Base-by-base conservation (phyloP, 495 filamentous ascomycete species). In the Hypoxylon fragiforme region DNA sequence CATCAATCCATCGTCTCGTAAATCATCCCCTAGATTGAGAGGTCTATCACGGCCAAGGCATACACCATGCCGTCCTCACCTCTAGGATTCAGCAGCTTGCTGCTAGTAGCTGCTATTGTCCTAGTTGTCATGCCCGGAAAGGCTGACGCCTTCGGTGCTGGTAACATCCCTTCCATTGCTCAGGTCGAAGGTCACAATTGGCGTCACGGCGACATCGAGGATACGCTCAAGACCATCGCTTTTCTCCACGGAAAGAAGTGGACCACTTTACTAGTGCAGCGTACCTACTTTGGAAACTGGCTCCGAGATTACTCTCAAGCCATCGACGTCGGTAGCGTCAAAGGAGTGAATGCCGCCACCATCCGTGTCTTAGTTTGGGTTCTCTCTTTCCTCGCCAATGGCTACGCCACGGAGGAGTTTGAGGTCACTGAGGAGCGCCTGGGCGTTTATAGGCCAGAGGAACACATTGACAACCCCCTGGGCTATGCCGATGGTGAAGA, bases 391-490 rank as follows among this genome's bases (percentile, higher is more conserved):
- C 83, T 97, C 74, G 86, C 84, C 43, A 94, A 96, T 71, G 94
- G 94, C 15, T 98, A 95, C 76, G 94, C 91, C n/a, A 97, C 94
- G 0, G 88, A 78, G 12, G 94, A 98, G 67, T 98, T 96, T 65
- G 94, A 98, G 66, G 94, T 98, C 38, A 98, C 94, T 3, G 80
- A 87, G 3, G 92, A 97, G 32, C 78, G 94, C 7, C 79, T 98
- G 6, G 94, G 94, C 6, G 87, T 91, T 50, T 98, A 98, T 65
- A 81, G 94, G 9, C 91, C 94, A 0, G 94, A 98, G 64, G 94
- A 98, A 66, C 92, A 97, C 67, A 97, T 98, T 58, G 85, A 85
- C 60, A 96, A 95, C 66, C 89, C 88, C 2, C 90, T 89, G 60
- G 90, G 90, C 50, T 96, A 97, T 62, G 92, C 90, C 37, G 94